These are phyloP conservation scores for Galerina sulciceps DNA, from an alignment of 768 basidiomycete genomes.

Conservation along the genomic window DNA sequence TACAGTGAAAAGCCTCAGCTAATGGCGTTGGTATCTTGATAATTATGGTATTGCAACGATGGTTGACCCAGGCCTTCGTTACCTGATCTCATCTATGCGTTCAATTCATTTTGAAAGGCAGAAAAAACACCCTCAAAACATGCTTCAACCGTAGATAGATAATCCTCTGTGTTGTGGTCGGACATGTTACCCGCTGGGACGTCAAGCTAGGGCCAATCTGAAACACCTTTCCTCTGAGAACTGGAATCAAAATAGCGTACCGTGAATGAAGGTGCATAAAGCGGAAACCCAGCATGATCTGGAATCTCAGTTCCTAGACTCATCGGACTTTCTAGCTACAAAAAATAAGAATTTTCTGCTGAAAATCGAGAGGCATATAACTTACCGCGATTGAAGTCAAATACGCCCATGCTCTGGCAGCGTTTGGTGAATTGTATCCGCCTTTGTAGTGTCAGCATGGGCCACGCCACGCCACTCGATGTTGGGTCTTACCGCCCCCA, in stretches of 20 bases:
- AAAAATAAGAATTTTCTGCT: background rate
- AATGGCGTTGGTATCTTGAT: too few species aligned
- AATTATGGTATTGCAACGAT: too few species aligned
- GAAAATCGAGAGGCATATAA: conserved; percentile 1
- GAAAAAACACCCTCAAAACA: conserved; percentile 39
- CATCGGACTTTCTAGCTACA: conserved; percentile 59
- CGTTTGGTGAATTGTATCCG: conserved; percentile 84
- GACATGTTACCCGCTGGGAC: conserved; percentile 73
- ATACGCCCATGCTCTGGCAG: conserved; percentile 86
- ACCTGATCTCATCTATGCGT: background rate
- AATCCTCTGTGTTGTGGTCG: conserved; percentile 71
- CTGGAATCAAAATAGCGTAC: conserved; percentile 24
- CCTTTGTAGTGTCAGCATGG: conserved; percentile 43
- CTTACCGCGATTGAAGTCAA: conserved; percentile 78
- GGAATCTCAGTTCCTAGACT: conserved; percentile 70
- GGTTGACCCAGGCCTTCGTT: too few species aligned
- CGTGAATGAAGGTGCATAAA: conserved; percentile 82
- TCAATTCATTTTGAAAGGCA: conserved; percentile 30
- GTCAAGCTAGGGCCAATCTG: conserved; percentile 49
- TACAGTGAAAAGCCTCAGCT: too few species aligned
- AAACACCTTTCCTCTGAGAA: background rate
- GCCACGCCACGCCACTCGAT: too few species aligned
- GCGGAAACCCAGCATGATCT: conserved; percentile 72
- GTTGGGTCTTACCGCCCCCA: conserved; percentile 62
- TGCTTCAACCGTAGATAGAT: conserved; percentile 49